A percentile compares a stretch with the other conserved stretches of the same genome.
phyloP scores from a whole-genome alignment of 495 filamentous ascomycete species.

The Hypomontagnella monticulosa region DNA sequence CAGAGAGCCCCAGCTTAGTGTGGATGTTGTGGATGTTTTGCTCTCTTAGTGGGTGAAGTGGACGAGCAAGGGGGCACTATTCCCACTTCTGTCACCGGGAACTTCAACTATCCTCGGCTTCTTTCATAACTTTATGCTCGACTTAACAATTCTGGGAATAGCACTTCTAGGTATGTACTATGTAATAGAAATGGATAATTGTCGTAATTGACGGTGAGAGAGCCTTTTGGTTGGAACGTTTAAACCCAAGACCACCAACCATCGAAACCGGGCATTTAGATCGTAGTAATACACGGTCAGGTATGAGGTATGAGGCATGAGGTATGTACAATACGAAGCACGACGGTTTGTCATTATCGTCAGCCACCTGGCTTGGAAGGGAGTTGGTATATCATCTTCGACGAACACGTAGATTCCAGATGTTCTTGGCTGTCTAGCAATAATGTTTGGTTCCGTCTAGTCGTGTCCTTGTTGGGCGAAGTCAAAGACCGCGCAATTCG shows the following conservation, averaged over 20 bases:
- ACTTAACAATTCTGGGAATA: slow-evolving; percentile 25
- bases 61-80: slow-evolving; percentile 21
- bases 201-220: no score
- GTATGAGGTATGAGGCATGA: no score
- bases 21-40: slow-evolving; percentile 10
- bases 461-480: neutral
- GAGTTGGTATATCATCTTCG: neutral
- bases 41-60: slow-evolving; percentile 29
- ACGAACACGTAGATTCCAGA: slow-evolving; percentile 15
- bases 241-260: neutral
- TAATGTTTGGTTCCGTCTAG: neutral
- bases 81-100: slow-evolving; percentile 33
- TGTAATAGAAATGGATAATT: no score
- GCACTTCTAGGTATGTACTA: no score
- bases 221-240: no score
- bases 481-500: slow-evolving; percentile 1
- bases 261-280: slow-evolving; percentile 1
- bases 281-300: slow-evolving; percentile 6
- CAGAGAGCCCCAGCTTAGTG: slow-evolving; percentile 35
- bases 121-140: slow-evolving; percentile 38
- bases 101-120: slow-evolving; percentile 2
- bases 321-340: neutral
- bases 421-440: slow-evolving; percentile 11
- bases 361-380: slow-evolving; percentile 26
- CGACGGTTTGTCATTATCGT: slow-evolving; percentile 7